These are phyloP conservation scores for Conticribra guillardii DNA, from an alignment of 108 stramenopile genomes.

Conservation along the genomic window DNA sequence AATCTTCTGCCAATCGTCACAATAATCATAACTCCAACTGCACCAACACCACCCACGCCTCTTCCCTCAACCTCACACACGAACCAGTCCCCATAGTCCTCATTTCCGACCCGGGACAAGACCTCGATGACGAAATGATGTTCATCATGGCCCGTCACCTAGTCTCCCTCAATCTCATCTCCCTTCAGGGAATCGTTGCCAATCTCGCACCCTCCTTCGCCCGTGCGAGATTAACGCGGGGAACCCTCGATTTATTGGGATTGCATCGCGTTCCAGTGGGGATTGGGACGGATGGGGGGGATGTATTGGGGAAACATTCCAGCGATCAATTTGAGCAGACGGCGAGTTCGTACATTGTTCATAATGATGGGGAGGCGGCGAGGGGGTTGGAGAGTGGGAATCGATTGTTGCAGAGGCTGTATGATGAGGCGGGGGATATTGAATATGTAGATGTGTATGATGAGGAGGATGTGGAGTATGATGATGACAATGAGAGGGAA, in stretches of 20 bases:
- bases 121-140: slow-evolving; percentile 60
- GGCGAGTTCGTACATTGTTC: slow-evolving; percentile 47
- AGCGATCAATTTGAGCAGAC: slow-evolving; percentile 48
- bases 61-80: background rate
- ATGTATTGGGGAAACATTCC: slow-evolving; percentile 27
- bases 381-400: slow-evolving; percentile 39
- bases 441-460: slow-evolving; percentile 26
- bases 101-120: slow-evolving; percentile 53
- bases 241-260: slow-evolving; percentile 49
- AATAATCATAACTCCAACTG: background rate
- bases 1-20: too few species aligned
- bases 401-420: slow-evolving; percentile 47
- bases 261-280: slow-evolving; percentile 51
- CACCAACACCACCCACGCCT: background rate
- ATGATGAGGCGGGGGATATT: slow-evolving; percentile 40
- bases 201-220: slow-evolving; percentile 49
- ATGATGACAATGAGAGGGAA: slow-evolving; percentile 2
- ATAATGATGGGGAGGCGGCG: slow-evolving; percentile 49
- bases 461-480: slow-evolving; percentile 10
- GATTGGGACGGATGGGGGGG: slow-evolving; percentile 54
- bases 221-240: slow-evolving; percentile 48
- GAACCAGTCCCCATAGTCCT: slow-evolving; percentile 45
- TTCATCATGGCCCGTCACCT: slow-evolving; percentile 52
- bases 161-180: slow-evolving; percentile 35
- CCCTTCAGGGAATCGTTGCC: slow-evolving; percentile 44